Percentiles rank a stretch among this genome's conserved stretches.
Conservation (phyloP, 2,329 filamentous ascomycete species). For the Colletotrichum sojae region DNA sequence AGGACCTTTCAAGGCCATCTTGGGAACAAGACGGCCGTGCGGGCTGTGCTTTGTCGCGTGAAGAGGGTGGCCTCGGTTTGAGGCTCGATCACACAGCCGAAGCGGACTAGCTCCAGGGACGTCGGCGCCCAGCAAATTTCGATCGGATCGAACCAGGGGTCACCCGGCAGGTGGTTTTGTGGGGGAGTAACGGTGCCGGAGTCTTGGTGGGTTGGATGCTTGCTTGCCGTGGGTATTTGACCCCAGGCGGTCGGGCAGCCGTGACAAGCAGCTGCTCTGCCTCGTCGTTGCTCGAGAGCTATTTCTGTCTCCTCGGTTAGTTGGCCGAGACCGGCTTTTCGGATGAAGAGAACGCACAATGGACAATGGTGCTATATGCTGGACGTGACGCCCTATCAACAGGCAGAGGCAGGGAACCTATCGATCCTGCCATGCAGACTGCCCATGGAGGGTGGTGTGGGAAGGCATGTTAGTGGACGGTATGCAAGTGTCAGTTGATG, state of each 20-base stretch:
- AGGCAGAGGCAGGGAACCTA: conserved; percentile 5
- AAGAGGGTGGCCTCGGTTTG: conserved; percentile 19
- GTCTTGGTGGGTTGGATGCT: background rate
- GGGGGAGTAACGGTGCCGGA: conserved; percentile 7
- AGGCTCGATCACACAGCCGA: conserved; percentile 17
- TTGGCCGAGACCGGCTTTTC: background rate
- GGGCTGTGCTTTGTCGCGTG: conserved; percentile 28
- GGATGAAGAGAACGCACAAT: background rate
- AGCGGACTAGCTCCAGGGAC: conserved; percentile 20
- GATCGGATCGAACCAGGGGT: conserved; percentile 29
- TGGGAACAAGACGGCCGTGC: conserved; percentile 14
- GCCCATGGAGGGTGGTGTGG: conserved; percentile 15
- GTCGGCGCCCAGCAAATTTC: conserved; percentile 21
- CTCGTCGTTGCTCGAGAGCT: background rate
- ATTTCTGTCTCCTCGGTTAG: conserved; percentile 19
- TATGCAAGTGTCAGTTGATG: conserved; percentile 38
- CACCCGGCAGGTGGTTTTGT: conserved; percentile 21
- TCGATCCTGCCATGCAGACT: conserved; percentile 22
- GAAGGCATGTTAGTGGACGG: conserved; percentile 12
- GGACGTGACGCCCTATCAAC: background rate
- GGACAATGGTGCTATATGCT: too few relatives aligned
- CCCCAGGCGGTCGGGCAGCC: background rate
- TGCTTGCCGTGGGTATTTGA: background rate
- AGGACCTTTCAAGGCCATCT: conserved; percentile 1
- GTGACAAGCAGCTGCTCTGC: background rate